Evolutionary conservation across 345 rosid genomes (phyloP), one percentile per base, ranked within the genome.

Genomic region (Stellera chamaejasme): DNA sequence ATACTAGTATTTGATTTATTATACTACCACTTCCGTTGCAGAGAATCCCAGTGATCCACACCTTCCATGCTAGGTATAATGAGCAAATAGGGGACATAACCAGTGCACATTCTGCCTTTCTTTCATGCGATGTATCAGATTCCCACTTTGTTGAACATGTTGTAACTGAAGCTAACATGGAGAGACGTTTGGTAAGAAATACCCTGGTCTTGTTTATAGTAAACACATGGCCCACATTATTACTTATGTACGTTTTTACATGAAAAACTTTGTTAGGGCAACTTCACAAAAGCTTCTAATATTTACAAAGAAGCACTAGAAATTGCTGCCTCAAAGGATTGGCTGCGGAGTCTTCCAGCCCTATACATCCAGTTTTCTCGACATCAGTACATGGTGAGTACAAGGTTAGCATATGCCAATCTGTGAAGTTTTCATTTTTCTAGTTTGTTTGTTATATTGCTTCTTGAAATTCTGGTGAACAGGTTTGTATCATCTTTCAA

Each of bases 81-180:
- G 96, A 91, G 77, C 78, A 75, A 43, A 63, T 67, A 58, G 80
- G 85, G 58, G 87, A 88, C 69, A 61, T 67, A 26, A 55, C 52
- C 48, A 85, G 73, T 25, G 95, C 95, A 10, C 88, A 75, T 55
- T 74, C 72, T 68, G 91, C 94, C 65, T 61, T 83, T 64, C 76
- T 69, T 64, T 77, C 41, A 58, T 74, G 76, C 62, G 53, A 64
- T 42, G 66, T 65, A 60, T 69, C 80, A 54, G 90, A 81, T 73
- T 54, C 69, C 10, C 69, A 72, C 66, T 85, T 80, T 54, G 75
- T 85, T 48, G 90, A 80, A 65, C 67, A 50, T 66, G 75, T 77
- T 27, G 64, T 73, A 42, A 76, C 66, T 54, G 85, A 78, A 79
- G 95, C 98, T 70, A 91, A 85, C 81, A 83, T 91, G 95, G 98